Evolutionary conservation across 257 asterid species (phyloP), one percentile per base, ranked within the genome.

Genomic region (Penstemon davidsonii): DNA sequence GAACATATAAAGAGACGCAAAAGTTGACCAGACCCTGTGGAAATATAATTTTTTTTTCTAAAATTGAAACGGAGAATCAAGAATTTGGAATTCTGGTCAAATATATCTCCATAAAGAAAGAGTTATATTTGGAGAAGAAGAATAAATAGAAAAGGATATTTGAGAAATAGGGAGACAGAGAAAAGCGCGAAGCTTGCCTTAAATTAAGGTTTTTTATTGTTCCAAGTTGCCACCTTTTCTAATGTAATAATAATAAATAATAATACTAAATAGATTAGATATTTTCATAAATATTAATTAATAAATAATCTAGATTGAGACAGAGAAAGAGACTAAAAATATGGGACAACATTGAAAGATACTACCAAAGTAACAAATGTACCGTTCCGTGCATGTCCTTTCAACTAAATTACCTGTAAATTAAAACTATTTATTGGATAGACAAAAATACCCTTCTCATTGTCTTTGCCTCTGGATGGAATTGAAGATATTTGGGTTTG

Each of bases 351-450:
- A 25, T 57, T 33, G 61, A 52, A 67, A 51, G 76, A 71, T 63
- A 63, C 71, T 62, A 62, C 42, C 73, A 42, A 61, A 64, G 73
- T 25, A 72, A 77, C 66, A 70, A 73, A 75, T 62, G 92, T 82
- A 84, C 91, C 60, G 60, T 83, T 82, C 96, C 95, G 91, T 90
- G 87, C 92, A 85, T 79, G 72, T 79, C 81, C 75, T 71, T 83
- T 75, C 82, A 85, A 83, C 86, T 54, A 82, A 64, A 73, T 80
- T 83, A 88, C 84, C 87, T 54, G 85, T 70, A 75, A 67, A 8
- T 2, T 25, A 1, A 25, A 25, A 25, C 33, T 25, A 25, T 2
- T 25, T 25, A 25, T 1, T 25, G 33, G 33, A 25, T 25, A 2
- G 33, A 25, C 33, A 25, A 25, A 25, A 25, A 25, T 25, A 25